These are phyloP conservation scores for Aureobasidium sp. DNA, from an alignment of 2,329 filamentous ascomycete genomes.

Conservation along the genomic window DNA sequence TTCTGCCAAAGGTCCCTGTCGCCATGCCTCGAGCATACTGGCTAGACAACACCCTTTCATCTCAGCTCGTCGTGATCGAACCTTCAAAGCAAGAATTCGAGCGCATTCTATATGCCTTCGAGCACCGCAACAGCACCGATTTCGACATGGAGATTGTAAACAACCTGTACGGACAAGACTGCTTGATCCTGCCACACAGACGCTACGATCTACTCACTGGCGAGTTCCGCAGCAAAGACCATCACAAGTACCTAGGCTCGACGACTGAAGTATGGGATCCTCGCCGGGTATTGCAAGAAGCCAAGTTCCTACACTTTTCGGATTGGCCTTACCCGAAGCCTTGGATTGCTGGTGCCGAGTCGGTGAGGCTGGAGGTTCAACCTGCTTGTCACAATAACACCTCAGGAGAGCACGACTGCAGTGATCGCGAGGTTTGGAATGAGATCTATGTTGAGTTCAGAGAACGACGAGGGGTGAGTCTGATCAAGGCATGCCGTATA, in stretches of 20 bases:
- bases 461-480: neutral
- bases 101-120: constrained; percentile 9
- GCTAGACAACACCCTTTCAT: constrained; percentile 38
- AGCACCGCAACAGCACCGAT: constrained; percentile 26
- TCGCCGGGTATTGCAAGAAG: neutral
- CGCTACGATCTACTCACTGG: constrained; percentile 55
- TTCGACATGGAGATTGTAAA: constrained; percentile 62
- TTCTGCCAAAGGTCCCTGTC: constrained; percentile 52
- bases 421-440: neutral
- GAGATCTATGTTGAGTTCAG: neutral
- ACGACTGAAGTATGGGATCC: neutral
- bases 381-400: neutral
- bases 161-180: constrained; percentile 51
- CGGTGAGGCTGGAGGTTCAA: neutral
- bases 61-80: constrained; percentile 19
- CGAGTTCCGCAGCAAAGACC: constrained; percentile 54
- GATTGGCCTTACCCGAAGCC: neutral
- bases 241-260: constrained; percentile 48
- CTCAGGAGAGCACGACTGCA: neutral
- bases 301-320: neutral
- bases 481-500: too few species aligned
- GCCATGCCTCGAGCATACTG: constrained; percentile 69
- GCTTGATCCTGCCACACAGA: constrained; percentile 59
- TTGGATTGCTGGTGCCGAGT: neutral
- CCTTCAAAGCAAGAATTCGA: constrained; percentile 13